phyloP scores from a whole-genome alignment of 148 eudicot species.

The Cornus florida region DNA sequence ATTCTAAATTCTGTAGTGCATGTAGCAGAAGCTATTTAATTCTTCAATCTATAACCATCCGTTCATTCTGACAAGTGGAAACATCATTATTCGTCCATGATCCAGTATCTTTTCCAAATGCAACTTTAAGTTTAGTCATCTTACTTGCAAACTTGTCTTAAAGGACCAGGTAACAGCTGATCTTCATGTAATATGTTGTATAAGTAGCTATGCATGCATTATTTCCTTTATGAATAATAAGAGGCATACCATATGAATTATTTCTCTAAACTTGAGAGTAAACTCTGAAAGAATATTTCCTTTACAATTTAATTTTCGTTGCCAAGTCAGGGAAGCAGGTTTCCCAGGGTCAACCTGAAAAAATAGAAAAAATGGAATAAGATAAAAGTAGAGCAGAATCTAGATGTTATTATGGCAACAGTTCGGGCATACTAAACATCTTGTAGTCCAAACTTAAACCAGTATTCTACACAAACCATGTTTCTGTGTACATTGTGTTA shows the following conservation, averaged over 20 bases:
- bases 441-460: background rate
- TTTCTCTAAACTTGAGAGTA: constrained; percentile 13
- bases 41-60: background rate
- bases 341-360: constrained; percentile 21
- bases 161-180: background rate
- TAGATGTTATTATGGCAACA: background rate
- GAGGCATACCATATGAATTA: constrained; percentile 18
- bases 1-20: background rate
- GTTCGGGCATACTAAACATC: background rate
- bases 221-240: background rate
- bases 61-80: background rate
- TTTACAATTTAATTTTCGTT: constrained; percentile 19
- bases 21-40: background rate
- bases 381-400: background rate
- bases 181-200: background rate
- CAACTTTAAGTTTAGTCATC: background rate
- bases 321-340: constrained; percentile 21
- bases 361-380: background rate
- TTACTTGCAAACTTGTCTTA: background rate
- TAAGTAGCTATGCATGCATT: background rate
- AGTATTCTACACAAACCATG: background rate
- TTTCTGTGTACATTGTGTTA: background rate
- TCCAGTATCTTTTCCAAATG: background rate
- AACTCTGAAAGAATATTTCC: constrained; percentile 7
- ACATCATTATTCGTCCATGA: background rate